Evolutionary conservation across 352 stramenopile genomes (phyloP).

Genomic region (Globisporangium megalacanthum): DNA sequence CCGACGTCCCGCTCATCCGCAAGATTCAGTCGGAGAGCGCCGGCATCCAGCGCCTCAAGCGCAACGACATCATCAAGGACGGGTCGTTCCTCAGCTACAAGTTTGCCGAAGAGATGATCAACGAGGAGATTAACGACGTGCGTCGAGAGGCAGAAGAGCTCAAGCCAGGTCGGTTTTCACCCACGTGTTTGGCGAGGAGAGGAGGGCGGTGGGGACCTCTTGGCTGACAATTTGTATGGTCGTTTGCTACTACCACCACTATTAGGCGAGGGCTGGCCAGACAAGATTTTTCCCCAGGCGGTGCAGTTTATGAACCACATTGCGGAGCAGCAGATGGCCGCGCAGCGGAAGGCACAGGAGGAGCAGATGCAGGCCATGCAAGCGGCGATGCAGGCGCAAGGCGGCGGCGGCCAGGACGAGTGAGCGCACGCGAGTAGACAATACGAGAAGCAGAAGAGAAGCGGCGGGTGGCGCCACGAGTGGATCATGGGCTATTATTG

Average conservation of each 20-base stretch:
- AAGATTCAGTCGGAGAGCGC: conserved; percentile 85
- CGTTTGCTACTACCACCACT: no score
- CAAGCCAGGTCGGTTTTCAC: conserved; percentile 51
- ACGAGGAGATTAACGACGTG: conserved; percentile 84
- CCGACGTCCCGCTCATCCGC: conserved; percentile 80
- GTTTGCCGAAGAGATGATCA: conserved; percentile 82
- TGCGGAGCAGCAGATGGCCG: conserved; percentile 79
- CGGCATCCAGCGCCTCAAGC: conserved; percentile 81
- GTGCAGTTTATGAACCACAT: conserved; percentile 89
- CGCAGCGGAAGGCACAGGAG: conserved; percentile 65
- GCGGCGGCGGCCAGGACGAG: conserved; percentile 25
- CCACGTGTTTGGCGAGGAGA: not conserved
- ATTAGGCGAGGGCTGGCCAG: conserved; percentile 79
- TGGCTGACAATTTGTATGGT: not conserved
- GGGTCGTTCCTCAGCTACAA: conserved; percentile 86
- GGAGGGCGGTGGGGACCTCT: not conserved
- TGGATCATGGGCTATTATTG: no score
- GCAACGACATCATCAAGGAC: conserved; percentile 87
- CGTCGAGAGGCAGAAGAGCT: conserved; percentile 73
- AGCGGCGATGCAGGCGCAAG: conserved; percentile 41
- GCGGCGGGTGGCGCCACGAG: not conserved
- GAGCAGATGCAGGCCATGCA: conserved; percentile 70
- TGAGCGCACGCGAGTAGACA: conserved; percentile 58
- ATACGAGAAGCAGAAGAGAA: conserved; percentile 22
- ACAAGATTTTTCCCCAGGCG: conserved; percentile 85